Evolutionary conservation across 1,284 basidiomycete species (phyloP).

Genomic region (Tylopilus sp.): DNA sequence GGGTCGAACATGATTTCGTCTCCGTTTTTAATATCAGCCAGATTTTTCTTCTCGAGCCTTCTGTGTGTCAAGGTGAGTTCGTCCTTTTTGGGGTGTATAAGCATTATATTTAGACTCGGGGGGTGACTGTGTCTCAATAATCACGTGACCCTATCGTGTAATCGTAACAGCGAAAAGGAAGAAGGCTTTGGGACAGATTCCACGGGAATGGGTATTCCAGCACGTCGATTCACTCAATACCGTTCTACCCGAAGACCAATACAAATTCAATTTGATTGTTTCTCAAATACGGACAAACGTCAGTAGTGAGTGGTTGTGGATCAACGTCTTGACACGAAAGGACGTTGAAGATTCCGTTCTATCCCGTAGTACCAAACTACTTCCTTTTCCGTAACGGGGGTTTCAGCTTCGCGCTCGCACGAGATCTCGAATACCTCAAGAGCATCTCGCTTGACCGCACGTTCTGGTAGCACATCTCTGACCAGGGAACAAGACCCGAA

Average conservation of each 20-base stretch:
- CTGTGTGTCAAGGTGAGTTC: constrained; percentile 4
- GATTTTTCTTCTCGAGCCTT: background rate
- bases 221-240: constrained; percentile 73
- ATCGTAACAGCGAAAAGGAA: constrained; percentile 85
- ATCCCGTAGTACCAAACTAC: constrained; percentile 78
- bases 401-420: constrained; percentile 83
- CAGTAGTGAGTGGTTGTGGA: constrained; percentile 94
- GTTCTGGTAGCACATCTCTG: constrained; percentile 73
- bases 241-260: constrained; percentile 78
- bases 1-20: constrained; percentile 10
- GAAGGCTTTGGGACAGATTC: constrained; percentile 86
- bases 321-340: constrained; percentile 78
- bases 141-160: constrained; percentile 87
- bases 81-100: background rate
- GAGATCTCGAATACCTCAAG: constrained; percentile 85
- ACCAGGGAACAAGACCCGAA: constrained; percentile 91
- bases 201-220: constrained; percentile 68
- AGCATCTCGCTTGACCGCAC: constrained; percentile 76
- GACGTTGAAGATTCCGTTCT: constrained; percentile 63
- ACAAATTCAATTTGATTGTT: constrained; percentile 80
- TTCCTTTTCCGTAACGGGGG: constrained; percentile 91
- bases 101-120: constrained; percentile 3
- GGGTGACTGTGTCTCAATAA: constrained; percentile 71
- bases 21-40: background rate
- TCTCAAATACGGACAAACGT: constrained; percentile 77